Conservation (phyloP, 257 asterid species). For the Gentiana straminea region DNA sequence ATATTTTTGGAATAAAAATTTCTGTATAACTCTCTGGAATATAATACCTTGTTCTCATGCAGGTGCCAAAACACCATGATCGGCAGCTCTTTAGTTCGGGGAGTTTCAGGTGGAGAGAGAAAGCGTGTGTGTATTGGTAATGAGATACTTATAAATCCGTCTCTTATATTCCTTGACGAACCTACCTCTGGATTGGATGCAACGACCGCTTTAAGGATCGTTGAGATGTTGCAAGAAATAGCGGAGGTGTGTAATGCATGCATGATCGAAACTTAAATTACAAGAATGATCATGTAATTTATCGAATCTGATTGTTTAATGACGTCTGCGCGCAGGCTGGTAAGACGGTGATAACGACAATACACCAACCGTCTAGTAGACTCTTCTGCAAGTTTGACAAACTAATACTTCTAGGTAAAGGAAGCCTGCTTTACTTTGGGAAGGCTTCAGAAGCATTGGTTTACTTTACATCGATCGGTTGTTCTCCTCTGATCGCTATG, state of each 20-base stretch:
- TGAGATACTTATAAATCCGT: slow-evolving; percentile 86
- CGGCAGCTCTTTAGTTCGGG: slow-evolving; percentile 95
- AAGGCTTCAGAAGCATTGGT: slow-evolving; percentile 67
- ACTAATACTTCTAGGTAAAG: slow-evolving; percentile 73
- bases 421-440: slow-evolving; percentile 76
- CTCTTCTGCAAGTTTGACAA: slow-evolving; percentile 90
- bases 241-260: no score
- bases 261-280: no score
- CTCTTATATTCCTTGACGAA: slow-evolving; percentile 81
- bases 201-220: slow-evolving; percentile 83
- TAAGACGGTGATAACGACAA: slow-evolving; percentile 84
- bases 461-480: slow-evolving; percentile 77
- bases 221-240: slow-evolving; percentile 53
- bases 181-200: slow-evolving; percentile 98
- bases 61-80: slow-evolving; percentile 97
- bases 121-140: slow-evolving; percentile 90
- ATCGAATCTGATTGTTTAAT: neutral
- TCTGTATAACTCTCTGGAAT: neutral
- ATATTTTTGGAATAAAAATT: neutral
- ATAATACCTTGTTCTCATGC: slow-evolving; percentile 1
- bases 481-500: slow-evolving; percentile 72
- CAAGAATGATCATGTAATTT: no score
- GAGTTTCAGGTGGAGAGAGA: slow-evolving; percentile 97
- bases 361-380: slow-evolving; percentile 95
- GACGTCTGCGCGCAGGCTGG: slow-evolving; percentile 43